phyloP scores from a whole-genome alignment of 2,329 filamentous ascomycete species.

The Colletotrichum limetticola region DNA sequence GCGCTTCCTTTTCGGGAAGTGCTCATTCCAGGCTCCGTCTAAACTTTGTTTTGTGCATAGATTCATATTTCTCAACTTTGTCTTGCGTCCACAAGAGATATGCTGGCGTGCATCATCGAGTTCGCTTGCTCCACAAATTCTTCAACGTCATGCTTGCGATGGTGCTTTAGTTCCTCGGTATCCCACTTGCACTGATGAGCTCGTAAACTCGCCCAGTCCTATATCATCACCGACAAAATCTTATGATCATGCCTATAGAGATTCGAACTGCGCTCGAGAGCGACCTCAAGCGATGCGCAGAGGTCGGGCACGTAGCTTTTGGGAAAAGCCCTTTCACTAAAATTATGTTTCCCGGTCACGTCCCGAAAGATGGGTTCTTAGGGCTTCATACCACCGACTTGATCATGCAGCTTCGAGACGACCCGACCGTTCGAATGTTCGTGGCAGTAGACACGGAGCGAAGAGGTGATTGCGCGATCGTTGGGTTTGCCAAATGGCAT shows the following conservation, averaged over 20 bases:
- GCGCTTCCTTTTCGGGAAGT: neutral
- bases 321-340: neutral
- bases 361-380: conserved; percentile 37
- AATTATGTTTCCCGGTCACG: conserved; percentile 43
- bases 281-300: neutral
- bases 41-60: neutral
- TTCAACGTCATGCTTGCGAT: neutral
- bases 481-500: conserved; percentile 50
- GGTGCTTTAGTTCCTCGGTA: neutral
- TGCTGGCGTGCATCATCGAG: neutral
- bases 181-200: neutral
- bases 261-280: neutral
- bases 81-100: neutral
- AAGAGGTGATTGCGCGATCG: conserved; percentile 37
- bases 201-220: no score
- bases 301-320: conserved; percentile 10
- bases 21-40: neutral
- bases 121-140: neutral
- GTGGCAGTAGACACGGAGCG: conserved; percentile 21
- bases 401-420: conserved; percentile 24
- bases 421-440: conserved; percentile 6
- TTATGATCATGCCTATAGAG: conserved; percentile 17
- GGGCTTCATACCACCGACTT: conserved; percentile 38
- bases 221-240: neutral
- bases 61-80: neutral